Base-by-base conservation (phyloP, 164 flowering plant genomes). In the Piper longum region DNA sequence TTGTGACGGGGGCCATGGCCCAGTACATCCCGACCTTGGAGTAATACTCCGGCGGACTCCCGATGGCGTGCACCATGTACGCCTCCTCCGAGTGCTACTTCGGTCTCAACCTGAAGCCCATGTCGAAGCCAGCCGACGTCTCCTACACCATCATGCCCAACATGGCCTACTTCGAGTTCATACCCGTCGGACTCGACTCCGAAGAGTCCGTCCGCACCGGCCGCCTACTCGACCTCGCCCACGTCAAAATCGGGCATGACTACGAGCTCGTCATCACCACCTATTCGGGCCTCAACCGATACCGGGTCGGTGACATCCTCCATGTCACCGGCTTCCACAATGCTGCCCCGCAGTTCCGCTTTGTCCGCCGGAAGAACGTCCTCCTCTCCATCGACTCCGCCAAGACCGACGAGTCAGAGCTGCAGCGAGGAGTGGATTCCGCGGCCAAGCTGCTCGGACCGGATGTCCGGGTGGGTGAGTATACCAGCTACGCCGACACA, bases 81-180 rank as follows among this genome's bases (percentile, higher is more conserved):
- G 95, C 91, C 0, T 88, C 95, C 0, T 88, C 91, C 0, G 95
- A 88, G 73, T 84, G 95, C 61, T 88, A 81, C 67, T 82, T 85
- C 43, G 91, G 89, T 4, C 79, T 85, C 4, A 87, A 87, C 65
- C 78, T 87, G 4, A 78, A 69, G 7, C 95, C 95, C 9, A 76
- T 85, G 82, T 69, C 66, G 56, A 66, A 77, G 45, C 95, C 95
- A 1, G 77, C 83, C 0, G 85, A 87, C 44, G 89, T 84, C 4
- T 71, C 86, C 5, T 87, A 87, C 73, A 83, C 91, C 54, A 82
- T 85, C 71, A 82, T 87, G 89, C 95, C 95, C 5, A 85, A 76
- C 75, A 83, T 87, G 91, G 89, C 58, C 19, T 87, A 83, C 72
- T 87, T 83, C 66, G 95, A 87, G 74, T 87, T 87, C 75, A 59